These are phyloP conservation scores for Gloeopeniophorella convolvens DNA, from an alignment of 768 basidiomycete genomes.

Conservation along the genomic window DNA sequence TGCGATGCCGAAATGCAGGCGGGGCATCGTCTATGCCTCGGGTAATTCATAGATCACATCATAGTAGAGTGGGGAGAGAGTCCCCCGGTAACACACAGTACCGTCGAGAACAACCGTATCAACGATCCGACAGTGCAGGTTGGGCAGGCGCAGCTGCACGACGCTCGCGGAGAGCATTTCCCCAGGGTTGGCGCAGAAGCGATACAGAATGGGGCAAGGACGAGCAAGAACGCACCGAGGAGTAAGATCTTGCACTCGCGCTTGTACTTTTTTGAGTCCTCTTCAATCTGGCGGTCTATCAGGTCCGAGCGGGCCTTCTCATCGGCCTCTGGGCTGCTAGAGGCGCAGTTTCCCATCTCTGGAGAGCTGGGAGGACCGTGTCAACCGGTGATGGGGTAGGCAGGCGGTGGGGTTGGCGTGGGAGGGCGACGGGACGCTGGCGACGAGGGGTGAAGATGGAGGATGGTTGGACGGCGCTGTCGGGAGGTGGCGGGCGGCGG, in stretches of 20 bases:
- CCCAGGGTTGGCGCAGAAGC: neutral
- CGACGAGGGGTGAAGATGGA: neutral
- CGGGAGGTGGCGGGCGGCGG: neutral
- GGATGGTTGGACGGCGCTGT: neutral
- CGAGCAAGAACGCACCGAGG: conserved; percentile 54
- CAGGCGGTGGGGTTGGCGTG: neutral
- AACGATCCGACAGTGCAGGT: neutral
- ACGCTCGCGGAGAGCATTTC: too few species aligned
- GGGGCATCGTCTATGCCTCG: too few species aligned
- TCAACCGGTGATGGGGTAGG: neutral
- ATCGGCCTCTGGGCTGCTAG: conserved; percentile 44
- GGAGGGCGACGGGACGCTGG: neutral
- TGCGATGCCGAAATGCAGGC: too few species aligned
- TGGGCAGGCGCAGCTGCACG: too few species aligned
- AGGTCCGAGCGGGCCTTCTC: conserved; percentile 59
- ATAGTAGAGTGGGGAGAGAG: too few species aligned
- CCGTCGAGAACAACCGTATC: too few species aligned
- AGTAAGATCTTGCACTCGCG: conserved; percentile 91
- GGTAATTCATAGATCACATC: too few species aligned
- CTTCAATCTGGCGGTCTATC: conserved; percentile 82
- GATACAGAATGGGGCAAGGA: neutral
- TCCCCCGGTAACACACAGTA: too few species aligned
- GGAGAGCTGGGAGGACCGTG: neutral
- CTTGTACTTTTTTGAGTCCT: conserved; percentile 74
- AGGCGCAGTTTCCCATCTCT: conserved; percentile 65